Conservation (phyloP, 1,284 basidiomycete species). For the Trichosporon sp. region DNA sequence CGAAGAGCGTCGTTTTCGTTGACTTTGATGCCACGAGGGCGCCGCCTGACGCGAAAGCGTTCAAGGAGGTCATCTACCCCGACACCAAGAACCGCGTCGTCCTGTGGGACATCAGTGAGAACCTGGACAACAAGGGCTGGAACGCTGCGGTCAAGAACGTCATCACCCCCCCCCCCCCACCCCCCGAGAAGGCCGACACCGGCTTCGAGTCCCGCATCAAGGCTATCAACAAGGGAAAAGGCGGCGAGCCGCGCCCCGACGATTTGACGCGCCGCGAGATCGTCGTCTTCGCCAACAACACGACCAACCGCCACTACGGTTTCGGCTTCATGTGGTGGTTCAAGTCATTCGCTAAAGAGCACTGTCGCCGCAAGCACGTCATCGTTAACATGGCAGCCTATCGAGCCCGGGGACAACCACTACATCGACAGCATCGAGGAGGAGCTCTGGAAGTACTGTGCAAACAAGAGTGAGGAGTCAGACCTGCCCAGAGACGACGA, state of each 20-base stretch:
- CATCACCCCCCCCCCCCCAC: neutral
- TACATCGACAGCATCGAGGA: neutral
- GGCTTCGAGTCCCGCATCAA: neutral
- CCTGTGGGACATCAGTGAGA: neutral
- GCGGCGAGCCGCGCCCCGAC: neutral
- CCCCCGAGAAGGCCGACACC: neutral
- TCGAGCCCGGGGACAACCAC: neutral
- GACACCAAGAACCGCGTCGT: neutral
- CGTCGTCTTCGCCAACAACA: conserved; percentile 3
- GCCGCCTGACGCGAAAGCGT: neutral
- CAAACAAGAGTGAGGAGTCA: neutral
- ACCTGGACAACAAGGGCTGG: neutral
- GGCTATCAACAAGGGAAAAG: neutral
- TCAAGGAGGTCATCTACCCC: neutral
- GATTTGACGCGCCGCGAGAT: neutral
- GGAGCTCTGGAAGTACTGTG: neutral
- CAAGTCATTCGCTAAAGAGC: neutral
- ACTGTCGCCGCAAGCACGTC: neutral
- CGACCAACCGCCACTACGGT: neutral
- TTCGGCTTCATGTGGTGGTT: neutral
- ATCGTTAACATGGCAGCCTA: neutral
- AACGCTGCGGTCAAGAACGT: neutral
- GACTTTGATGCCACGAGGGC: neutral
- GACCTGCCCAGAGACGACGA: neutral
- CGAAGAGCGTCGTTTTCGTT: neutral